Evolutionary conservation across 2,329 filamentous ascomycete genomes (phyloP), one percentile per base, ranked within the genome.

Genomic region (Sporothrix humicola): DNA sequence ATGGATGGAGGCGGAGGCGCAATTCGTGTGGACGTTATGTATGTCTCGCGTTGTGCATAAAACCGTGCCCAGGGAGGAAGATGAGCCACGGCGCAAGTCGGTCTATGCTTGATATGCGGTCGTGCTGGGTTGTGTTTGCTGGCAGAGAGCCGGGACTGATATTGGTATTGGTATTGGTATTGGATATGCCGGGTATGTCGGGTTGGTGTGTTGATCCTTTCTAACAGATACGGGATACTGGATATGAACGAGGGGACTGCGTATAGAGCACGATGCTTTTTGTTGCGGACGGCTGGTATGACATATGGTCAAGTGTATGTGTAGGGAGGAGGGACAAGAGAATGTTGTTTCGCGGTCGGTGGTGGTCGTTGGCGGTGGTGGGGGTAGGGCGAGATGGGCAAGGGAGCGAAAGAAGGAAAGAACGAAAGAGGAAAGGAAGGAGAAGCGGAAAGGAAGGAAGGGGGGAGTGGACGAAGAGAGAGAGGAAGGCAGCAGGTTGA

Each of bases 21-120:
- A 69, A 54, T 69, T 52, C 56, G 26, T 42, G 56, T 69, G 31
- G 15, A 68, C 15, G 42, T 50, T 52, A 31, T 68, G 46, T 52
- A 31, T 52, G 65, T 69, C 66, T 69, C 48, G 66, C 31, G 52
- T 46, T 69, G 66, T 46, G 66, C 37, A 58, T 69, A 50, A 58
- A 69, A 20, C 10, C 31, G 50, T 56, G 20, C 9, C 23, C 65
- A 6, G 15, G 26, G 65, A n/a, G 48, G 23, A 50, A 50, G 42
- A 26, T 26, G 44, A 31, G 13, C 31, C 44, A 52, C 10, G n/a
- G 23, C 50, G 63, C 20, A 50, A 23, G 63, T 59, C 56, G 46
- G 61, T 48, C 23, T 65, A 9, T 65, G 61, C 61, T 46, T 20
- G n/a, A n/a, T 42, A 61, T 61, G 58, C 31, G 23, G 58, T 37